A percentile compares a stretch with the other conserved stretches of the same genome.
These are phyloP conservation scores for Choricystis sp. DNA, from an alignment of 139 green algal species.

Conservation along the genomic window DNA sequence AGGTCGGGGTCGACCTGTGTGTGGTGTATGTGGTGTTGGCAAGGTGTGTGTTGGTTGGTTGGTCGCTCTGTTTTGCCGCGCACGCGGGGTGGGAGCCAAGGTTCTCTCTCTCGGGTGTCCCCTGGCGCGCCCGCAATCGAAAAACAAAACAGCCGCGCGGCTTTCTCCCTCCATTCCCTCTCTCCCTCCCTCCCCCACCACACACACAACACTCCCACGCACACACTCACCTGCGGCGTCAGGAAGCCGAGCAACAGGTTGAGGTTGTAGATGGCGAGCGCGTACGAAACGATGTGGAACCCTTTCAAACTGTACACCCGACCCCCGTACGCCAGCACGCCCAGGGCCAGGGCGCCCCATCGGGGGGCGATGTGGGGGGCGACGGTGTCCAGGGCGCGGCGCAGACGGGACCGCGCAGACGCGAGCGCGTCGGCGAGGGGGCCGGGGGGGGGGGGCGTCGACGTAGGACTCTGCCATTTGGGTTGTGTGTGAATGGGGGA, in stretches of 20 bases:
- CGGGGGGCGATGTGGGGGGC: background rate
- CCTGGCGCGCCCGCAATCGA: too few relatives aligned
- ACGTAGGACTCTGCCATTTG: too few relatives aligned
- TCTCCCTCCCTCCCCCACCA: background rate
- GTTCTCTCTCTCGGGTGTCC: too few relatives aligned
- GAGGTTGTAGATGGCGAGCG: slow-evolving; percentile 92
- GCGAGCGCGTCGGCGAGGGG: background rate
- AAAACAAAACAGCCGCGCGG: too few relatives aligned
- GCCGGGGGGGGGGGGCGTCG: too few relatives aligned
- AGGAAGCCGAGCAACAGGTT: slow-evolving; percentile 98
- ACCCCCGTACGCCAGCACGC: background rate
- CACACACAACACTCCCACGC: background rate
- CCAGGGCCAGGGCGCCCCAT: background rate
- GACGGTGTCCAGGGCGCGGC: background rate
- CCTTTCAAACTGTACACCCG: slow-evolving; percentile 20
- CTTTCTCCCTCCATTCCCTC: too few relatives aligned
- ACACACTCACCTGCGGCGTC: slow-evolving; percentile 37
- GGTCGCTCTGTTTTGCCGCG: background rate
- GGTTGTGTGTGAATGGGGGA: too few relatives aligned
- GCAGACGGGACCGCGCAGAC: background rate
- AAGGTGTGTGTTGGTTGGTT: background rate
- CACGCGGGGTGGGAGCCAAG: too few relatives aligned
- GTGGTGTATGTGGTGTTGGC: background rate
- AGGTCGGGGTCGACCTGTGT: slow-evolving; percentile 65
- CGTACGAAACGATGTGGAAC: slow-evolving; percentile 99